Percentiles rank a stretch among this genome's conserved stretches.
Conservation (phyloP, 2,329 filamentous ascomycete species). For the Pyricularia grisea region DNA sequence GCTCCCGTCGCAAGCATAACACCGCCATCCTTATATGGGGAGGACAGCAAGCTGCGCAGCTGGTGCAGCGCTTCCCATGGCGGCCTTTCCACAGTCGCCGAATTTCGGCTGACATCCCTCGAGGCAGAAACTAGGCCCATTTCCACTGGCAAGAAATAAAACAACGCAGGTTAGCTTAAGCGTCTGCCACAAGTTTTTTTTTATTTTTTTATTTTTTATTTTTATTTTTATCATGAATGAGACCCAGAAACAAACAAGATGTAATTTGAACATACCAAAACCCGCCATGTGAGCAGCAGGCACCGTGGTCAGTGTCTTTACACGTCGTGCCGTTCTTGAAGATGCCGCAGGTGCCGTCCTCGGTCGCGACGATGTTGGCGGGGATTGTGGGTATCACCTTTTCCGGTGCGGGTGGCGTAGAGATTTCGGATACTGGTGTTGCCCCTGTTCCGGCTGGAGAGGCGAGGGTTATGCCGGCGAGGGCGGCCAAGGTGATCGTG, state of each 20-base stretch:
- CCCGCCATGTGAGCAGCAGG: background rate
- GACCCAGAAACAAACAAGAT: background rate
- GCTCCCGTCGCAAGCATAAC: background rate
- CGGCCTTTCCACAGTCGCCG: background rate
- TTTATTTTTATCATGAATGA: too few relatives aligned
- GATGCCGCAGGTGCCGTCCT: background rate
- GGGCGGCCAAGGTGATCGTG: background rate
- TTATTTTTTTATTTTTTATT: too few relatives aligned
- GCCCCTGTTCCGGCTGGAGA: background rate
- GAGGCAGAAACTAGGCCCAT: background rate
- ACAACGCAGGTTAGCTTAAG: too few relatives aligned
- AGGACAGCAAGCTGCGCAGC: background rate
- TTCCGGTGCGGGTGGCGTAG: background rate
- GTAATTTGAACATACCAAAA: background rate
- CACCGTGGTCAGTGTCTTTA: background rate
- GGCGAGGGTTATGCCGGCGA: background rate
- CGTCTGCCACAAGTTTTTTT: background rate
- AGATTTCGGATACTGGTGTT: background rate
- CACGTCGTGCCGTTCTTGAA: background rate
- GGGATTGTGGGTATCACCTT: background rate
- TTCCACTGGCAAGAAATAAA: background rate
- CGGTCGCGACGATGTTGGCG: background rate
- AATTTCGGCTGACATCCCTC: background rate
- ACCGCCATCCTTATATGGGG: background rate
- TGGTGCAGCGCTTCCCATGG: background rate